A percentile compares a stretch with the other conserved stretches of the same genome.
These are phyloP conservation scores for Jamesozyma piceae DNA, from an alignment of 805 yeast genomes.

Conservation along the genomic window DNA sequence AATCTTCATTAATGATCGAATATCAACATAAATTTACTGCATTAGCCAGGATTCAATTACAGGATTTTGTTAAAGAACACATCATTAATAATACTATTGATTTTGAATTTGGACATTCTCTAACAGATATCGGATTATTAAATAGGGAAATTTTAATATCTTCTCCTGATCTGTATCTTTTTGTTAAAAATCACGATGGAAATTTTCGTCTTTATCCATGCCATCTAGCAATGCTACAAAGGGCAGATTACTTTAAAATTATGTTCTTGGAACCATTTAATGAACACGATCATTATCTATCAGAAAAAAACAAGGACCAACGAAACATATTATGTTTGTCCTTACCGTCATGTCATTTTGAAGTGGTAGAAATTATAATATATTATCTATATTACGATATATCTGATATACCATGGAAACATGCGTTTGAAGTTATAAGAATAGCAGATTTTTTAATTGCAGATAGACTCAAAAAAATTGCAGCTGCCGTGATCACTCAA, in stretches of 20 bases:
- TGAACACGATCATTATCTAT: slow-evolving; percentile 20
- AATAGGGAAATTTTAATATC: slow-evolving; percentile 3
- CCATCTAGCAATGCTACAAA: slow-evolving; percentile 49
- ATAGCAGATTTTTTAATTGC: slow-evolving; percentile 49
- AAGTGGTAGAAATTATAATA: slow-evolving; percentile 43
- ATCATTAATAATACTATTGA: slow-evolving; percentile 11
- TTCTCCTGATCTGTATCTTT: slow-evolving; percentile 42
- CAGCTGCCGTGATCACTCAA: slow-evolving; percentile 39
- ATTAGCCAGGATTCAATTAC: slow-evolving; percentile 20
- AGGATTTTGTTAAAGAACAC: slow-evolving; percentile 18
- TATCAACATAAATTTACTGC: slow-evolving; percentile 27
- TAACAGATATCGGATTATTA: background rate
- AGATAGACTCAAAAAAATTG: slow-evolving; percentile 57
- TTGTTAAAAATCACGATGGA: slow-evolving; percentile 26
- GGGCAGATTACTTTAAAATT: slow-evolving; percentile 56
- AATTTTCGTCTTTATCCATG: slow-evolving; percentile 43
- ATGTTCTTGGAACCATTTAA: slow-evolving; percentile 48
- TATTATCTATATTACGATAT: slow-evolving; percentile 54
- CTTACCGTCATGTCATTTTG: slow-evolving; percentile 19
- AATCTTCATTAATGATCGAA: slow-evolving; percentile 28
- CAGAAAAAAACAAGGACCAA: background rate
- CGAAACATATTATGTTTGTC: slow-evolving; percentile 17
- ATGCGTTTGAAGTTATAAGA: slow-evolving; percentile 47
- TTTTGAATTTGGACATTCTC: background rate
- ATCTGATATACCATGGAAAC: slow-evolving; percentile 39